Base-by-base conservation (phyloP, 257 asterid genomes). In the Fraxinus anomala region DNA sequence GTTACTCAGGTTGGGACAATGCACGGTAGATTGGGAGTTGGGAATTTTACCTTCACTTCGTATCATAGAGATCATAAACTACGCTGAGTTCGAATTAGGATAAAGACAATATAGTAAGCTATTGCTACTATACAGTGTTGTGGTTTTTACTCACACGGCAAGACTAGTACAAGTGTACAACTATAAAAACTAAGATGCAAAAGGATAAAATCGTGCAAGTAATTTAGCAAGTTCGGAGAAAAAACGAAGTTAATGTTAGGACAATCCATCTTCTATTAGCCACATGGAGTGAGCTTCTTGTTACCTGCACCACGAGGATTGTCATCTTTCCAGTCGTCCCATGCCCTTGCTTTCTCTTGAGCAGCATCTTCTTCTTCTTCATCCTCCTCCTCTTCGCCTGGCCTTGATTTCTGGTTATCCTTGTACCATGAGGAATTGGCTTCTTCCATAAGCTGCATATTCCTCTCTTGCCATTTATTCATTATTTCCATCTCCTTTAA, bases 261-360 rank as follows among this genome's bases (percentile, higher is more conserved):
- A 47, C 42, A 31, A 37, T 61, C 30, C 23, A 36, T 16, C n/a
- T 7, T 26, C 42, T 13, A 56, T 89, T 85, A 93, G 79, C 98
- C 98, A 75, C 97, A 91, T 2, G 99, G 99, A 36, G 99, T 95
- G 76, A 95, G 99, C 86, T 95, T 95, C 91, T 86, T 95, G 75
- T 95, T 95, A 74, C 99, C 99, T 10, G 97, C 97, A 30, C 99
- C 99, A 31, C 98, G 97, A 71, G 97, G 98, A 80, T 93, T 95
- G 73, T 95, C 99, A 24, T 95, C 99, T 84, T 95, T 95, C 99
- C 99, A 95, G 87, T 95, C 99, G 63, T 92, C 99, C 99, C 97
- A 93, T 0, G 96, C 97, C 83, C 98, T 90, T 10, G 97, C 99
- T 90, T 89, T 90, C 0, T 90, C 98, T 84, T 87, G 91, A 47